phyloP scores from a whole-genome alignment of 2,329 filamentous ascomycete species.

The Gremmenia infestans region DNA sequence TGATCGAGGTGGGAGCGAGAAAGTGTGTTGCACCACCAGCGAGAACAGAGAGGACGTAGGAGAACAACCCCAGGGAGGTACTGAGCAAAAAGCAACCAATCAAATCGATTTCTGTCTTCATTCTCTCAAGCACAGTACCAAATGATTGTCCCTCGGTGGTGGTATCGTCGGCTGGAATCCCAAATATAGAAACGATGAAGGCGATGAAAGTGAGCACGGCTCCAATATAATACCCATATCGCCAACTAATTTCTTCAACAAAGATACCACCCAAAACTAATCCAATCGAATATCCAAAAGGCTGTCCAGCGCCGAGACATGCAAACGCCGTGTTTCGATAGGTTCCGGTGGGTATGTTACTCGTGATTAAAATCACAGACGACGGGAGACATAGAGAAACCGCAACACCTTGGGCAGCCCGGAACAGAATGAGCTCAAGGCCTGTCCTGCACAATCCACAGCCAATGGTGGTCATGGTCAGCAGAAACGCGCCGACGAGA shows the following conservation, averaged over 20 bases:
- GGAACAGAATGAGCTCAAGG: slow-evolving; percentile 40
- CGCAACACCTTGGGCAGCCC: slow-evolving; percentile 39
- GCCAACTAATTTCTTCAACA: slow-evolving; percentile 44
- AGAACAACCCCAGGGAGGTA: background rate
- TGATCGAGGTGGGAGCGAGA: slow-evolving; percentile 31
- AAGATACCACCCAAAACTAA: slow-evolving; percentile 46
- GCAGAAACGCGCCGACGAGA: slow-evolving; percentile 39
- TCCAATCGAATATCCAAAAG: slow-evolving; percentile 45
- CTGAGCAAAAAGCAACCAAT: background rate
- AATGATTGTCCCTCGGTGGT: background rate
- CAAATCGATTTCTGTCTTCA: background rate
- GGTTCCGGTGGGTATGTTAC: slow-evolving; percentile 40
- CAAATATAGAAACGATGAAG: background rate
- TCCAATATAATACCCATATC: slow-evolving; percentile 44
- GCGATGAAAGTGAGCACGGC: slow-evolving; percentile 33
- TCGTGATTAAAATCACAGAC: slow-evolving; percentile 43
- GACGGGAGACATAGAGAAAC: slow-evolving; percentile 43
- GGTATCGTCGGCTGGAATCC: background rate
- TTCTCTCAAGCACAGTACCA: background rate
- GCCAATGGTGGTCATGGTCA: slow-evolving; percentile 37
- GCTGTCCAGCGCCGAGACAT: slow-evolving; percentile 42
- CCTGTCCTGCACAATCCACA: slow-evolving; percentile 36
- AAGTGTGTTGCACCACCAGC: background rate
- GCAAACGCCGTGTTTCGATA: slow-evolving; percentile 46
- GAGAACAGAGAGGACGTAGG: background rate